Evolutionary conservation across 805 yeast species (phyloP), one percentile per base, ranked within the genome.

Genomic region (Citeromyces matritensis): DNA sequence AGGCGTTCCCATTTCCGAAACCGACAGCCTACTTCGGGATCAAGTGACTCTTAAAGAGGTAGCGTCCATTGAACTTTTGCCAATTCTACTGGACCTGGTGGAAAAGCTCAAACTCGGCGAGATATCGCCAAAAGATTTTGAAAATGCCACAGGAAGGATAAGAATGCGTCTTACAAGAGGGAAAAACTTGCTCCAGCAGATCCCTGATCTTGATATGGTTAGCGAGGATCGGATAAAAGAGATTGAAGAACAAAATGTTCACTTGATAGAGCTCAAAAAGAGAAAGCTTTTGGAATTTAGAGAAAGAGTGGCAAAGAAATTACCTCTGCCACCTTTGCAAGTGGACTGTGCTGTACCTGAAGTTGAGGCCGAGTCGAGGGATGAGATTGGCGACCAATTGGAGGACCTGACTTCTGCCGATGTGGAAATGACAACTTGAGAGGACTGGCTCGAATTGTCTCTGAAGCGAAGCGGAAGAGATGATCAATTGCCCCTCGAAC

Each of bases 171-270:
- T 65, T 17, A 46, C 45, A 31, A 54, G 43, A 30, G 45, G 62
- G 23, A 48, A 58, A 29, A 51, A 42, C 32, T 39, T 50, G 6
- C 40, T 65, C n/a, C 53, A 53, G 34, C 53, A 50, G 23, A 52
- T 65, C 8, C 67, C 63, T 29, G 72, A 68, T 1, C 48, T 64
- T 29, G 49, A 58, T 24, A 66, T 62, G 36, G 51, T 63, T 1
- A 53, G 59, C 10, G 62, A 55, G 27, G 55, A 49, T 11, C 39
- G 62, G 26, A 40, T 53, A 26, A 36, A 35, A 15, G 45, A 48
- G 24, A 55, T 64, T 30, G 54, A 47, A 27, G 42, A 41, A n/a
- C 41, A 61, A 33, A 45, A 44, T 24, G 44, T 39, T 23, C 45
- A 59, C 29, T 17, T 17, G 7, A 60, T 52, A 6, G 38, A 38